Base-by-base conservation (phyloP, 2,329 filamentous ascomycete species). In the Immersiporthe knoxdaviesiana region DNA sequence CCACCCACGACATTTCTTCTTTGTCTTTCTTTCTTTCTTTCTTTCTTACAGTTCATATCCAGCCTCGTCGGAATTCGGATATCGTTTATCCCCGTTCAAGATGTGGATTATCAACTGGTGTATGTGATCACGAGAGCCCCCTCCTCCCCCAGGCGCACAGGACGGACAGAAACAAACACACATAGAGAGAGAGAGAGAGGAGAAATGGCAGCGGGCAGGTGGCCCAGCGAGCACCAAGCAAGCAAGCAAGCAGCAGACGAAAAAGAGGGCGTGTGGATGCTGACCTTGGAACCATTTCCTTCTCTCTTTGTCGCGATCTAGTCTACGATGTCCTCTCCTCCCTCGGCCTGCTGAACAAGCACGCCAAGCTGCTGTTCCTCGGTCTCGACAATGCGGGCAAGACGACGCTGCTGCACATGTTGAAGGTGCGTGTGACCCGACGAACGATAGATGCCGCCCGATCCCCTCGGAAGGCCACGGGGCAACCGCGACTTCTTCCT, bases 91-190 rank as follows among this genome's bases (percentile, higher is more conserved):
- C 70, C 73, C 74, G 44, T n/a, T 47, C 82, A 85, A 78, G 73
- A 97, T 97, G 94, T 97, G 93, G 93, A 92, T 97, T 81, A 83
- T 97, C 80, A 94, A 95, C 88, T 97, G 94, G 93, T 97, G 93
- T 97, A 93, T 79, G 89, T 85, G 37, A 41, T 63, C 30, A 24
- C 63, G 44, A 56, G 50, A n/a, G n/a, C n/a, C n/a, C n/a, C n/a
- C 35, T 8, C 35, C 35, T 4, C 32, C 50, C 44, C 44, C 44
- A 47, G 27, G 37, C 63, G 35, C 50, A 6, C 14, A 63, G 21
- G 44, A 24, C 12, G 30, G 32, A 32, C 21, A 16, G n/a, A 21
- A n/a, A n/a, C n/a, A n/a, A n/a, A n/a, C n/a, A n/a, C n/a, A n/a
- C n/a, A n/a, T n/a, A n/a, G 32, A 39, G 5, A 12, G 37, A 32